Evolutionary conservation across 2,329 filamentous ascomycete species (phyloP), one percentile per base, ranked within the genome.

Genomic region (Curvularia eragrostidis): DNA sequence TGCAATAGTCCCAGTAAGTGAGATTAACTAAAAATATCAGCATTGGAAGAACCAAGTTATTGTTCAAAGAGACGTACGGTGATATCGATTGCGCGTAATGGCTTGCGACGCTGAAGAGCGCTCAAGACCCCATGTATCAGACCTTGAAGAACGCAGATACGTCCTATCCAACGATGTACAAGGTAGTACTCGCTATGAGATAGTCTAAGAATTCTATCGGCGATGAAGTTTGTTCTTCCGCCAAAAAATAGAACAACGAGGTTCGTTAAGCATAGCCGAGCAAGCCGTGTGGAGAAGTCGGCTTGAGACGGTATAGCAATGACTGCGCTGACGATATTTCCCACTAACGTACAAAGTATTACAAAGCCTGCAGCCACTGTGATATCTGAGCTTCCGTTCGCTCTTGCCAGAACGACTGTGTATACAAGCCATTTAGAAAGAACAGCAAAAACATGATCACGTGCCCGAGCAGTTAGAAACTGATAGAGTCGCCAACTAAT

Each of bases 131-230:
- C 19, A 52, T 52, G 19, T 10, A 52, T 34, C 9, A 52, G 5
- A 5, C 39, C 38, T n/a, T 52, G 18, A 34, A 52, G 32, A 15
- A 43, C 26, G 5, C 24, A 23, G 8, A 59, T 23, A 10, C 60
- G 49, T 24, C 56, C 51, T 23, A 62, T 13, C 60, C 51, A 62
- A 1, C 47, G 36, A 51, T 62, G 54, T 12, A 62, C 3, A 3
- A 54, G 23, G 4, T 42, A 36, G 9, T 52, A 34, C 4, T 62
- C 28, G 4, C 23, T 50, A 10, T 52, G 12, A n/a, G 10, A 43
- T 7, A 52, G 23, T 28, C 24, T 23, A 15, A 52, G 21, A 24
- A 52, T 12, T 9, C 32, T 52, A 9, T 52, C 48, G 8, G 32
- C 9, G 4, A 52, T 15, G 3, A 52, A 23, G 13, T 52, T 52